Conservation (phyloP, 1,284 basidiomycete genomes). For the Coniferiporia weirii region DNA sequence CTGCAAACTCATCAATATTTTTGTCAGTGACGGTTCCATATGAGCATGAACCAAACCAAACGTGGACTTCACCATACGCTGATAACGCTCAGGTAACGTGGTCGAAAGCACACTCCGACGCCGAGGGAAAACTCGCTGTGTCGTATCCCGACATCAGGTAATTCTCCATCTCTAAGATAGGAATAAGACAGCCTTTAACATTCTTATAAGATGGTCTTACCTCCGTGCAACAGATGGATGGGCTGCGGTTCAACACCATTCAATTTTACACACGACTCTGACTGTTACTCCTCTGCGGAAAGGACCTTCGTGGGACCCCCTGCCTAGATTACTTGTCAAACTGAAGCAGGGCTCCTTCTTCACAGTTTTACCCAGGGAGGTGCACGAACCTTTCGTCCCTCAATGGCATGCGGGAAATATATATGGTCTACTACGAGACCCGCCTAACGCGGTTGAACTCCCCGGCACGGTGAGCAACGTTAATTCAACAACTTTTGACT, state of each 20-base stretch:
- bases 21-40: conserved; percentile 34
- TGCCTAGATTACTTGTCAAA: conserved; percentile 40
- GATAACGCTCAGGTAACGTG: conserved; percentile 57
- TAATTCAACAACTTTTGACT: conserved; percentile 43
- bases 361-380: conserved; percentile 44
- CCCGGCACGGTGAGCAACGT: conserved; percentile 39
- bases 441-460: conserved; percentile 44
- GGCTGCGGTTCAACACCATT: conserved; percentile 73
- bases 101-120: conserved; percentile 37
- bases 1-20: conserved; percentile 33
- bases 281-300: conserved; percentile 46
- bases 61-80: conserved; percentile 62
- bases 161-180: neutral
- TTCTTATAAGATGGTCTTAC: conserved; percentile 49
- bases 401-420: conserved; percentile 74
- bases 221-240: conserved; percentile 74
- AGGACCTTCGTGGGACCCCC: neutral
- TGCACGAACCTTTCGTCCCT: conserved; percentile 29
- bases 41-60: conserved; percentile 25
- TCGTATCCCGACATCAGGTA: conserved; percentile 60
- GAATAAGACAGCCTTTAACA: neutral
- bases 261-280: conserved; percentile 56
- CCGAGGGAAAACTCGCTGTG: conserved; percentile 46
- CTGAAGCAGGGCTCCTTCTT: conserved; percentile 63
- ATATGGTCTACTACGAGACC: conserved; percentile 50